Evolutionary conservation across 2,329 filamentous ascomycete genomes (phyloP), one percentile per base, ranked within the genome.

Genomic region (Calycina herbarum): DNA sequence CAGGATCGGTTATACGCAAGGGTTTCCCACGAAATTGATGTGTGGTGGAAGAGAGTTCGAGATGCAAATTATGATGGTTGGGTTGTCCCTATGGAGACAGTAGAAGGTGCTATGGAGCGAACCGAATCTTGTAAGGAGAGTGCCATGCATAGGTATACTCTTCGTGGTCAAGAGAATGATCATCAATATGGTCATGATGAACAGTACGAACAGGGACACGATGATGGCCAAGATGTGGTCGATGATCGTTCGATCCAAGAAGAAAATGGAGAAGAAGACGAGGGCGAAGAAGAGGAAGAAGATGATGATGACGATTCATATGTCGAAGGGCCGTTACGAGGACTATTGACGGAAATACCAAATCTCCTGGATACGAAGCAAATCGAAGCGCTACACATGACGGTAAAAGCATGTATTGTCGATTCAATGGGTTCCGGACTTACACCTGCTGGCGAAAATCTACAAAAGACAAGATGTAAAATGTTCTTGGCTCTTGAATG

Each of bases 381-480:
- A 78, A 97, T 97, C 63, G 94, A 98, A 78, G 94, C 95, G 5
- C 81, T 98, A 62, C 94, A 96, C 64, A 97, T 97, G 94, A 96
- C 97, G 66, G 90, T 98, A 73, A 97, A 97, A 81, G 94, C 92
- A 15, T 96, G 94, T 68, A 96, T 98, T 62, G 87, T 97, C 27
- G 92, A 96, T 73, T 88, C 87, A n/a, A 83, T 86, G 66, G 91
- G 91, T 66, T 89, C 90, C 69, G 87, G 88, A 0, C 79, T 87
- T 7, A 90, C 89, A 57, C 78, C 82, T 10, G 84, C 84, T 13
- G 89, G 89, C 20, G 91, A 93, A 75, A 96, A 94, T 74, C 88
- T 97, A 79, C 93, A 97, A 77, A 92, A 93, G 68, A 92, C 94
- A 1, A 84, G 94, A 27, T 97, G 94, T 73, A 91, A 96, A 74